Evolutionary conservation across 441 rosid species (phyloP).

Genomic region (Populus hybrid): DNA sequence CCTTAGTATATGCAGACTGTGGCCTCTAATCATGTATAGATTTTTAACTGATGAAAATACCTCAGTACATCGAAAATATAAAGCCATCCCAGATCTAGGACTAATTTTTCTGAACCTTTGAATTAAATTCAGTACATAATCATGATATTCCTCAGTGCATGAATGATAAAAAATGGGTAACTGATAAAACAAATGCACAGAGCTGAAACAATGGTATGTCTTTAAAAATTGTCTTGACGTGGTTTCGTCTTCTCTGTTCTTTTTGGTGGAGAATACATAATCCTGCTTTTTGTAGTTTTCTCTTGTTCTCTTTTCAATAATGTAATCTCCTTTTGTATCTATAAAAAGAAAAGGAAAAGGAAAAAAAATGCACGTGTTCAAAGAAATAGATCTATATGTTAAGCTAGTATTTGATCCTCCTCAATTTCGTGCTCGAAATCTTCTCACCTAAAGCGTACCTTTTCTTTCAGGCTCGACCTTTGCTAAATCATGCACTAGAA

Average conservation of each 20-base stretch:
- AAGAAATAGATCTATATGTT: background rate
- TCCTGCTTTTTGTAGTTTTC: background rate
- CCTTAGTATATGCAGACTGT: background rate
- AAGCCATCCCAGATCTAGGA: background rate
- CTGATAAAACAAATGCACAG: background rate
- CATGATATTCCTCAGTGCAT: background rate
- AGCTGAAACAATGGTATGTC: conserved; percentile 2
- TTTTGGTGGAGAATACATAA: background rate
- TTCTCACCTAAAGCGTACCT: conserved; percentile 1
- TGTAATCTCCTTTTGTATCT: background rate
- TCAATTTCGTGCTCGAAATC: background rate
- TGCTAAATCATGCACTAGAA: conserved; percentile 64
- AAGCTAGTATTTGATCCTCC: background rate
- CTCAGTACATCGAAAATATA: background rate
- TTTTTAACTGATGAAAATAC: background rate
- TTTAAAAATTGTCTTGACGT: background rate
- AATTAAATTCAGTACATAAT: background rate
- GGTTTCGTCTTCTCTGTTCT: background rate
- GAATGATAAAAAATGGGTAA: background rate
- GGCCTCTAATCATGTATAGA: background rate
- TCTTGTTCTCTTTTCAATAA: background rate
- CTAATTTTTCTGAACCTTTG: background rate
- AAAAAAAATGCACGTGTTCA: background rate
- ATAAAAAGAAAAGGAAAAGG: background rate
- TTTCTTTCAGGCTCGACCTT: conserved; percentile 73